Evolutionary conservation across 129 eudicot species (phyloP), one percentile per base, ranked within the genome.

Genomic region (Helianthus tuberosus): DNA sequence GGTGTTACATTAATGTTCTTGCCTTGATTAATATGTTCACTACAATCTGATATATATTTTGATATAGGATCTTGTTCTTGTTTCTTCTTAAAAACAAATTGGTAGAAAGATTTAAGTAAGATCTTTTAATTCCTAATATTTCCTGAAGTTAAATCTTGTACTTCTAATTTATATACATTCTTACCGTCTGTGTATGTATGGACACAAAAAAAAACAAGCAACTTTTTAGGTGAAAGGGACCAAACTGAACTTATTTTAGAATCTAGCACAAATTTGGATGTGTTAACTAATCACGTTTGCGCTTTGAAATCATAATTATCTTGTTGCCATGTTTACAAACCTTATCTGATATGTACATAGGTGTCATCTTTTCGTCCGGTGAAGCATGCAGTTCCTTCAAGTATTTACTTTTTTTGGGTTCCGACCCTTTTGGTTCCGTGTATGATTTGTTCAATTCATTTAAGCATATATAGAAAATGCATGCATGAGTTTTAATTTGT

Each of bases 351-450:
- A 17, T 55, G 32, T 27, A 41, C 8, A 60, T 61, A 61, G 66
- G 77, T 78, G 73, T 78, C 52, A 78, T 4, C 32, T 36, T 77
- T 60, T 48, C 70, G 13, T 59, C n/a, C 35, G 54, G 29, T 25
- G 72, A 63, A 71, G 6, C 66, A 44, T 3, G 9, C 8, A 5
- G 72, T 71, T 71, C 66, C 76, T 70, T 69, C 73, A 58, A 41
- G 68, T 20, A 49, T 36, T 48, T 60, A 46, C 81, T 61, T 38
- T 27, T 60, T 77, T 61, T 68, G 81, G 80, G 81, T 77, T 48
- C 81, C 81, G 8, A 77, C 75, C 69, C 58, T 67, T 11, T 11
- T 44, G 16, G 54, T 77, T 77, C 41, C 75, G 70, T 77, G 29
- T 39, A 11, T 16, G 49, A 71, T 10, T 78, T 78, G 82, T 27